Conservation (phyloP, 768 basidiomycete species). For the Rubroboletus pulcherrimus region DNA sequence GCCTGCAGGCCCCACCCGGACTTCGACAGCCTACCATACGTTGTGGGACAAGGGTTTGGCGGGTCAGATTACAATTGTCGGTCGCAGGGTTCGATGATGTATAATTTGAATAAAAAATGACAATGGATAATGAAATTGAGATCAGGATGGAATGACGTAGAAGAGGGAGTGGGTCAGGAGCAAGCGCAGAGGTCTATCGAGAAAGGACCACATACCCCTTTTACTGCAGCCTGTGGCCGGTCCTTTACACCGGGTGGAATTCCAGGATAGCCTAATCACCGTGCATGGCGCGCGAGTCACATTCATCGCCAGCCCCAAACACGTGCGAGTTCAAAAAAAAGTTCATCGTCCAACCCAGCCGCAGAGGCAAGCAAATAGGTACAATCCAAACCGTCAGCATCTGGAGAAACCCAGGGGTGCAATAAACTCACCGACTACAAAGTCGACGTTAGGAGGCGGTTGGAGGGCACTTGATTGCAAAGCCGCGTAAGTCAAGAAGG, state of each 20-base stretch:
- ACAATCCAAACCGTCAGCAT: conserved; percentile 1
- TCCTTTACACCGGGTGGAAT: conserved; percentile 77
- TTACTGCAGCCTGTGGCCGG: conserved; percentile 77
- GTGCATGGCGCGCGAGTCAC: conserved; percentile 1
- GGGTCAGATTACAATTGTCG: not conserved
- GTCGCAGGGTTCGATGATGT: not conserved
- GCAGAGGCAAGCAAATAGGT: not conserved
- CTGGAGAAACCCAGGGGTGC: not conserved
- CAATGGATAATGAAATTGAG: not conserved
- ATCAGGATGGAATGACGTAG: not conserved
- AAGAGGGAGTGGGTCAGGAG: conserved; percentile 1
- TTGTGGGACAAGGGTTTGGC: not conserved
- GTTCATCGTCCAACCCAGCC: not conserved
- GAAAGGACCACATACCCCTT: conserved; percentile 59
- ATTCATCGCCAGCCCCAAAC: conserved; percentile 2
- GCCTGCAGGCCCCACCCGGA: conserved; percentile 68
- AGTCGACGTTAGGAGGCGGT: conserved; percentile 86
- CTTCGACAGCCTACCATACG: conserved; percentile 70
- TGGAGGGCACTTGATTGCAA: conserved; percentile 60
- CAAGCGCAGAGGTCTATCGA: not conserved
- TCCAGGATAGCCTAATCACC: conserved; percentile 70
- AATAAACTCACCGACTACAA: conserved; percentile 63
- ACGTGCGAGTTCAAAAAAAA: not conserved
- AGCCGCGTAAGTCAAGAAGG: conserved; percentile 4
- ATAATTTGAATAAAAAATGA: not conserved